phyloP scores from a whole-genome alignment of 164 flowering plant genomes.

The Dillenia suffruticosa region DNA sequence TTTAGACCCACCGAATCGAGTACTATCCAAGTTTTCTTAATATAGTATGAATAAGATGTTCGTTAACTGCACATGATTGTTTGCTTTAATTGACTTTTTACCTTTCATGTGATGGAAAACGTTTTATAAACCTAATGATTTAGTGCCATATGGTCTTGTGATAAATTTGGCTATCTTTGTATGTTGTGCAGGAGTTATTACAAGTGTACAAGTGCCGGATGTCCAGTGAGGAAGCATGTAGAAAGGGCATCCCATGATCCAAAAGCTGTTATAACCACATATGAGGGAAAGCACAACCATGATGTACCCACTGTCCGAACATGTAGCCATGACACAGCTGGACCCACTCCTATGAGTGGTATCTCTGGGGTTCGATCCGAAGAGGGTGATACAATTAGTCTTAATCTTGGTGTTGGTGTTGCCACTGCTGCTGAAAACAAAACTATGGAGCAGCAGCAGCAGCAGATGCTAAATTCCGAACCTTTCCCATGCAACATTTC shows the following conservation, averaged over 20 bases:
- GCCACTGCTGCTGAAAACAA: constrained; percentile 42
- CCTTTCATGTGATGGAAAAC: no score
- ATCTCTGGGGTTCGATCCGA: constrained; percentile 32
- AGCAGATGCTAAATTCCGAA: neutral
- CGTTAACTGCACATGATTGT: no score
- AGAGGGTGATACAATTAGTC: constrained; percentile 56
- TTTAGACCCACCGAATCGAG: no score
- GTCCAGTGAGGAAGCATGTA: constrained; percentile 92
- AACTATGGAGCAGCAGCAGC: constrained; percentile 29
- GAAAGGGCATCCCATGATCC: constrained; percentile 98
- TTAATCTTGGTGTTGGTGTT: constrained; percentile 86
- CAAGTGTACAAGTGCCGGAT: constrained; percentile 87
- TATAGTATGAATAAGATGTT: no score
- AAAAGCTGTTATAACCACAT: constrained; percentile 92
- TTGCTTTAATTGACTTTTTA: no score
- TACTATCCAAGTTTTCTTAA: no score
- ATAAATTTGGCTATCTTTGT: no score
- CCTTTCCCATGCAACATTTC: constrained; percentile 2
- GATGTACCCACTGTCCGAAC: constrained; percentile 78
- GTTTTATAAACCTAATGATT: no score
- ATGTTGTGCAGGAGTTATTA: constrained; percentile 76
- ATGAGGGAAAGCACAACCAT: constrained; percentile 94
- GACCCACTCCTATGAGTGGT: constrained; percentile 29
- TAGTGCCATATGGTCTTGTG: no score
- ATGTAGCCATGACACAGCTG: constrained; percentile 53